Base-by-base conservation (phyloP, 2,329 filamentous ascomycete genomes). In the Ceratocystis cubensis region DNA sequence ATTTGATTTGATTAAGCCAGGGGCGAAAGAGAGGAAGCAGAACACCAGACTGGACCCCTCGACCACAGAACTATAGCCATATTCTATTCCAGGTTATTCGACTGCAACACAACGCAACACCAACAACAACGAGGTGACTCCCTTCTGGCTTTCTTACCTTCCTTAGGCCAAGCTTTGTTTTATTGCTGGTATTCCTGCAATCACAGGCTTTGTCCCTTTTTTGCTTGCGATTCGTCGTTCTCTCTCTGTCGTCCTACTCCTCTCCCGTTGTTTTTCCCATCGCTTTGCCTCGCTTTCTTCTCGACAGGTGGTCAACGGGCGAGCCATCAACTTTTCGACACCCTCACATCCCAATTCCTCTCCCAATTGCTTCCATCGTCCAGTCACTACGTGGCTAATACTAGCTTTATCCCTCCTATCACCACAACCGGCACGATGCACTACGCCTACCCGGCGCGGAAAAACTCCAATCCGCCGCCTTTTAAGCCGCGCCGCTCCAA, bases 361-460 rank as follows among this genome's bases (percentile, higher is more conserved):
- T 33, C 28, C 15, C 53, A 30, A 59, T 33, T 59, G 53, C 61
- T 15, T 45, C 61, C 17, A n/a, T 22, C 61, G 44, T 15, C 20
- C 61, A 28, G 20, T 2, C 37, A 22, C 45, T 22, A 13, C 59
- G 59, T 62, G 33, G 33, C 30, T 65, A 44, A 41, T 53, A 41
- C 53, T 46, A 17, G 8, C 53, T 65, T 53, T 59, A 33, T 63
- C 61, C 30, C 44, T 28, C 44, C 13, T 30, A 33, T 63, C 48
- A 22, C 25, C 48, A 61, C 44, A 17, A 67, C 57, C 59, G 48
- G 69, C 72, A 79, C 72, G 71, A 94, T 96, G 91, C 92, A 96
- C 76, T 91, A 93, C 80, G 91, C 92, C 70, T 86, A 95, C 72
- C 91, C 91, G 66, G 84, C 90, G 72, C 88, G 91, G 75, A 96